These are phyloP conservation scores for Rhynchospora pubera DNA, from an alignment of 176 grass and related monocot genomes.

Conservation along the genomic window DNA sequence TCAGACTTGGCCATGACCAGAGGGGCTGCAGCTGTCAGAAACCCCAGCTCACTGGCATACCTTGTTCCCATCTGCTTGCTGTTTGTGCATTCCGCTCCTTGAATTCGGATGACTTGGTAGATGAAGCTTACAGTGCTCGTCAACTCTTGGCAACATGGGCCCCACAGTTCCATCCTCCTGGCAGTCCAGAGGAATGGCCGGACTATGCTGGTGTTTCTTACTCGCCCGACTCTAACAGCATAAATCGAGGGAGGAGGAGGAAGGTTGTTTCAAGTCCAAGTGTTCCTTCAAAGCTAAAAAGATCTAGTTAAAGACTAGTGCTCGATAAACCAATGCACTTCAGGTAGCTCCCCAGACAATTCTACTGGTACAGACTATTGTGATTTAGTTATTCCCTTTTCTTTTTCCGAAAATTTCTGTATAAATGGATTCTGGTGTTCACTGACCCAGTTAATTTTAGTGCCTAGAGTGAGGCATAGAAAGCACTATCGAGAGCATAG, in stretches of 20 bases:
- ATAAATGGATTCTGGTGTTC: not conserved
- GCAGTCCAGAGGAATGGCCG: conserved; percentile 6
- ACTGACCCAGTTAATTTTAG: not conserved
- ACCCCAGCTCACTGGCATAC: conserved; percentile 3
- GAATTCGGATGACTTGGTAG: not conserved
- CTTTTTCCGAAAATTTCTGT: no score
- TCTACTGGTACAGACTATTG: not conserved
- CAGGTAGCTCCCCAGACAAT: not conserved
- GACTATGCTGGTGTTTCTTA: conserved; percentile 1
- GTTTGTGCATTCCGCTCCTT: not conserved
- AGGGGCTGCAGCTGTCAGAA: conserved; percentile 10
- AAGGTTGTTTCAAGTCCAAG: not conserved
- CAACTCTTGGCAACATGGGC: conserved; percentile 5
- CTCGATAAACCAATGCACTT: not conserved
- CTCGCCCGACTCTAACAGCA: not conserved
- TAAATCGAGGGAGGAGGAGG: not conserved
- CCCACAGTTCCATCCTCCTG: not conserved
- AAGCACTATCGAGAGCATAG: not conserved
- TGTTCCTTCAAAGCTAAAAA: not conserved
- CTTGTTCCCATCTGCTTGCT: conserved; percentile 6
- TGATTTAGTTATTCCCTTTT: not conserved
- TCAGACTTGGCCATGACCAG: not conserved
- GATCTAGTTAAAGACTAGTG: not conserved
- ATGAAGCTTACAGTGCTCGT: not conserved
- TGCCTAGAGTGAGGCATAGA: not conserved